Evolutionary conservation across 2,329 filamentous ascomycete species (phyloP), one percentile per base, ranked within the genome.

Genomic region (Talaromyces sp.): DNA sequence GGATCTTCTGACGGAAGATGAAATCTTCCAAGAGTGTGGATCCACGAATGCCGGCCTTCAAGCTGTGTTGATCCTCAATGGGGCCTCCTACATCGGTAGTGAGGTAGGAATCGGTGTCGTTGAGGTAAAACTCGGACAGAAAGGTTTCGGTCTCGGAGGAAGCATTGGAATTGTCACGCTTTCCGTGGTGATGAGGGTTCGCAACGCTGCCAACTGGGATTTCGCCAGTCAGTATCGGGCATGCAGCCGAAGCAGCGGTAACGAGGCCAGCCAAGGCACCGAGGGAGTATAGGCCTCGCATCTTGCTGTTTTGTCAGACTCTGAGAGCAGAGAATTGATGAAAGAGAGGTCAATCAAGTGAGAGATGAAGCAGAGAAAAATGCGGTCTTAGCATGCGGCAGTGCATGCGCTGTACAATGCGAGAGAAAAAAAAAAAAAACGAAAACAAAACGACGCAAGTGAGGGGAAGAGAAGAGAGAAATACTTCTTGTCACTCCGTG

Each of bases 11-110:
- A 37, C 89, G 84, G 73, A 90, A 88, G 68, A 89, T 87, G 60
- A 89, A 90, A 73, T 92, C 90, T 71, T 92, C 90, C 0, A 92
- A 78, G 22, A 92, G 78, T 0, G 87, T 89, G 1, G 89, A 84
- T 1, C 90, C 90, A 52, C 89, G 82, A 8, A 84, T 81, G 2
- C 90, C 90, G n/a, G 84, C 88, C 70, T 83, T 88, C 43, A 92
- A 77, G 70, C 87, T 90, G 67, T 84, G 81, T 71, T 90, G 87
- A 35, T 92, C 89, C 56, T 81, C 81, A 47, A 92, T 88, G 0
- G 88, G 89, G 0, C 86, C 88, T 11, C 89, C 90, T 27, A 86
- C 86, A 72, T 91, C 89, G 33, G 85, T 86, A 0, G 89, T 92
- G 69, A 89, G 73, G 73, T 79, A 89, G 2, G 80, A 79, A 39